Evolutionary conservation across 1,284 basidiomycete genomes (phyloP).

Genomic region (Leccinum pachyderme): DNA sequence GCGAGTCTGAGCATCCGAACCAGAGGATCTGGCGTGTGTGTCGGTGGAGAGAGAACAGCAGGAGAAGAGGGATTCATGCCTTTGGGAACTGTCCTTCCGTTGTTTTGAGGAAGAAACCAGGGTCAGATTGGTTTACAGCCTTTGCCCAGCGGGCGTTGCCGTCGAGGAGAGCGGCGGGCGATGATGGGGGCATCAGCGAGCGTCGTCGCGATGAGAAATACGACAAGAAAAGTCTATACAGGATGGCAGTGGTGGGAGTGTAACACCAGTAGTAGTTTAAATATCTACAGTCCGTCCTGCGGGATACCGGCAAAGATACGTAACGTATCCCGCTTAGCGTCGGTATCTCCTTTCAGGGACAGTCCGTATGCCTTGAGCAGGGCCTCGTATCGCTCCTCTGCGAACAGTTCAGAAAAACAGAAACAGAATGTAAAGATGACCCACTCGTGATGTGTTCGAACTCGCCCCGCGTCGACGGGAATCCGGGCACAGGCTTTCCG

Average conservation of each 20-base stretch:
- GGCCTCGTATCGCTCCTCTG: conserved; percentile 27
- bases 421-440: not conserved
- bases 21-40: conserved; percentile 54
- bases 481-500: conserved; percentile 19
- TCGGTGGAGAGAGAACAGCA: not conserved
- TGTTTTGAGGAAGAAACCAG: conserved; percentile 59
- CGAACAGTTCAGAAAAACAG: not conserved
- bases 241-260: not conserved
- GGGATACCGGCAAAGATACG: conserved; percentile 20
- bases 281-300: conserved; percentile 14
- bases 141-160: conserved; percentile 63
- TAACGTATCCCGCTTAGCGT: conserved; percentile 21
- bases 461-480: conserved; percentile 20
- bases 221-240: not conserved
- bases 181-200: conserved; percentile 15
- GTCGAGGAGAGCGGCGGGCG: conserved; percentile 44
- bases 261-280: too few relatives aligned
- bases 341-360: conserved; percentile 22
- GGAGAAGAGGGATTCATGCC: conserved; percentile 36
- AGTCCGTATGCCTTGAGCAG: conserved; percentile 19
- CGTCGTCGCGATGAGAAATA: not conserved
- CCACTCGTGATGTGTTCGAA: conserved; percentile 30
- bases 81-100: conserved; percentile 73
- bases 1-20: conserved; percentile 74
- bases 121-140: conserved; percentile 53